Percentiles rank a stretch among this genome's conserved stretches.
Conservation (phyloP, 2,329 filamentous ascomycete species). For the Trichothecium sympodiale region DNA sequence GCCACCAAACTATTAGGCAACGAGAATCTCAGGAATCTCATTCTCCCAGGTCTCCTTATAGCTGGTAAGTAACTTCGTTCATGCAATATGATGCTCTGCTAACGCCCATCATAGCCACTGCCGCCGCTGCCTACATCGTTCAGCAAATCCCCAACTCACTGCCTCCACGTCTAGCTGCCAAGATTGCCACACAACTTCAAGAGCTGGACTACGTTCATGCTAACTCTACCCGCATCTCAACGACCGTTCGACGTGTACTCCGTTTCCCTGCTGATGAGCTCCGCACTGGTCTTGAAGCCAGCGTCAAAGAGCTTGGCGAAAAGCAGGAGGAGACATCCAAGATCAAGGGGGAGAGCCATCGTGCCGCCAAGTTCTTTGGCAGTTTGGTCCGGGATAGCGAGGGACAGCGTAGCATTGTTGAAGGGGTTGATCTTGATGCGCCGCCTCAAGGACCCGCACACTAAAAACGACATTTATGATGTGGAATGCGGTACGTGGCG, state of each 20-base stretch:
- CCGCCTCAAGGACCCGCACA: slow-evolving; percentile 25
- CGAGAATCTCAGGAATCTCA: slow-evolving; percentile 67
- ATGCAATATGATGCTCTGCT: neutral
- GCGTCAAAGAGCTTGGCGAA: slow-evolving; percentile 69
- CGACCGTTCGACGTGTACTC: slow-evolving; percentile 79
- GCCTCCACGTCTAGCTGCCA: slow-evolving; percentile 71
- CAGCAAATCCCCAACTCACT: slow-evolving; percentile 82
- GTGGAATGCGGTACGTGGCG: slow-evolving; percentile 9
- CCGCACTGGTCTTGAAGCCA: slow-evolving; percentile 70
- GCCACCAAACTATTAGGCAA: slow-evolving; percentile 71
- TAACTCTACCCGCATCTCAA: slow-evolving; percentile 75
- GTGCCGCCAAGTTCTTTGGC: slow-evolving; percentile 80
- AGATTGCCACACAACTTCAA: slow-evolving; percentile 70
- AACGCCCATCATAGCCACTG: slow-evolving; percentile 40
- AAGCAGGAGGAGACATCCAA: slow-evolving; percentile 78
- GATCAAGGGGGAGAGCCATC: slow-evolving; percentile 70
- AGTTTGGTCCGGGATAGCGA: slow-evolving; percentile 64
- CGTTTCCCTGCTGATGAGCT: slow-evolving; percentile 81
- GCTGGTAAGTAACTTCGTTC: slow-evolving; percentile 50
- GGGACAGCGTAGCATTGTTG: slow-evolving; percentile 37
- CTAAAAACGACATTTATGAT: slow-evolving; percentile 6
- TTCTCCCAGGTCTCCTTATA: slow-evolving; percentile 69
- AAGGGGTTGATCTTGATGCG: slow-evolving; percentile 43
- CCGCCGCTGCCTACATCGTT: slow-evolving; percentile 70
- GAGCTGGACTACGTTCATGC: slow-evolving; percentile 86